phyloP scores from a whole-genome alignment of 345 rosid genomes.

The Erysimum cheiranthoides region DNA sequence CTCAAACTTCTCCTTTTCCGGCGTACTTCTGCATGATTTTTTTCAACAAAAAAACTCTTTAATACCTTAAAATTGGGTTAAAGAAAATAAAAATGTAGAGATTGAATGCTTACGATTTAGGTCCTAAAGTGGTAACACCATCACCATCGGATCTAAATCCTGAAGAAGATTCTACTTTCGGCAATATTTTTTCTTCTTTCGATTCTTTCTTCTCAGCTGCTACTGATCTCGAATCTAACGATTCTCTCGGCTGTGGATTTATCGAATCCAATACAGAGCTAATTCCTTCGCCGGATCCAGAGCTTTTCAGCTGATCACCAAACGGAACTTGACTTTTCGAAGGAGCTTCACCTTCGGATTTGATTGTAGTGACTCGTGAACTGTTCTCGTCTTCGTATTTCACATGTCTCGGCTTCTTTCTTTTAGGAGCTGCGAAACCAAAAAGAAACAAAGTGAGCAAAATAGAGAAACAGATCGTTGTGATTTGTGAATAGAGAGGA shows the following conservation, averaged over 20 bases:
- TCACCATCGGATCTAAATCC: constrained; percentile 61
- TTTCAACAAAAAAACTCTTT: neutral
- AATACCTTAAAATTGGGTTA: neutral
- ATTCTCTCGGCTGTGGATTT: constrained; percentile 39
- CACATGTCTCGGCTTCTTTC: constrained; percentile 85
- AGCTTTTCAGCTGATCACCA: constrained; percentile 51
- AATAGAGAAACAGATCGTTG: neutral
- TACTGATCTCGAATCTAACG: constrained; percentile 54
- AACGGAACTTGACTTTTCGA: constrained; percentile 53
- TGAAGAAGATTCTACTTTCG: constrained; percentile 61
- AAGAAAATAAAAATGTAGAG: neutral
- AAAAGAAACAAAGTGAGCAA: neutral
- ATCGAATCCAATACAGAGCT: constrained; percentile 49
- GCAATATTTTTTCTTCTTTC: constrained; percentile 63
- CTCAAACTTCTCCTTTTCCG: constrained; percentile 69
- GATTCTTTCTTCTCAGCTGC: constrained; percentile 54
- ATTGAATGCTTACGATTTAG: constrained; percentile 63
- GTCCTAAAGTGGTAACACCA: constrained; percentile 46
- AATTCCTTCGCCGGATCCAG: constrained; percentile 57
- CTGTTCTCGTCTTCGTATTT: constrained; percentile 85
- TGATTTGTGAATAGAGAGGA: neutral
- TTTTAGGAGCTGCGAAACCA: constrained; percentile 79
- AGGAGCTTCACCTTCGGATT: constrained; percentile 63
- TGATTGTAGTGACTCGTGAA: constrained; percentile 56
- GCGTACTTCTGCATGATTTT: constrained; percentile 44